Base-by-base conservation (phyloP, 768 basidiomycete genomes). In the Lyophyllum decastes region DNA sequence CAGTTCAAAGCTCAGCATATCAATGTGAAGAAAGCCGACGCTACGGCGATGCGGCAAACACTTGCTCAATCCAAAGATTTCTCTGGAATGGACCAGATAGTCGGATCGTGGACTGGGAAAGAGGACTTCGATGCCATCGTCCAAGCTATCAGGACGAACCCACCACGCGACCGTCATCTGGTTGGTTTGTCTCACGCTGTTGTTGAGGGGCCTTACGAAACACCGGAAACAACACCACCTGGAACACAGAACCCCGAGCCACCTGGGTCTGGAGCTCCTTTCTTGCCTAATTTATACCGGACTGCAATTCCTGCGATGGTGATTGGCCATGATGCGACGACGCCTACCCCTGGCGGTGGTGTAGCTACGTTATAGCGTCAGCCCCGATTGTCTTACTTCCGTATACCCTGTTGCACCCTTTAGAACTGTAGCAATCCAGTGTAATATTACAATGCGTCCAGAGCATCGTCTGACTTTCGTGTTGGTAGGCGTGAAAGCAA, bases 1-100 rank as follows among this genome's bases (percentile, higher is more conserved):
- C 92, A 94, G 68, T 93, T 95, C 81, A 90, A 89, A 66, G 87
- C 86, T 2, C 70, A 79, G 2, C 83, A 86, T 40, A 71, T 82
- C 1, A 75, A 77, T 6, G 72, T 85, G 44, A 80, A 77, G 34
- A 92, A 88, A 65, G 72, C 78, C 1, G 82, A 89, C 33, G 81
- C 84, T 2, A 87, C 83, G 52, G 72, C 73, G 2, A 71, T 87
- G 47, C 81, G 82, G 49, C 78, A 85, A 17, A 69, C 70, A 0
- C 69, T 95, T 27, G 71, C 82, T 21, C 74, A 78, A 51, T 83
- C 89, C 25, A 94, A 94, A 64, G 72, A 73, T 17, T 94, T 76
- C 65, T 80, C 82, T 9, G 80, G 78, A 21, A 65, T 89, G 63
- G 76, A 75, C 0, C 75, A 78, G 12, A 61, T 84, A 4, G 82